Conservation (phyloP, 176 grass and related monocot genomes). For the Triticum urartu region DNA sequence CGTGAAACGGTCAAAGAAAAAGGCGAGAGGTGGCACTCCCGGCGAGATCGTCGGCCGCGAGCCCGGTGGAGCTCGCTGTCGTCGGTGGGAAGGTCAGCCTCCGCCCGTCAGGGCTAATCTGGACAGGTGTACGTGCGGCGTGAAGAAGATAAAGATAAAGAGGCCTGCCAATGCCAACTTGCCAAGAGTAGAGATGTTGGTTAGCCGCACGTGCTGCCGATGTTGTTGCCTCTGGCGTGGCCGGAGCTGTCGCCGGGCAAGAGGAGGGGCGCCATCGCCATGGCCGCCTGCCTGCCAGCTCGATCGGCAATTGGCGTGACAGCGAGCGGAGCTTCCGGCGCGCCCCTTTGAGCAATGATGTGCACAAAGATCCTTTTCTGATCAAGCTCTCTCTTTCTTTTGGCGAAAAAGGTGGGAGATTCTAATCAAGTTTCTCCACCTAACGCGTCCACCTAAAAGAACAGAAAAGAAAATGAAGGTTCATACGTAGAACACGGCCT, state of each 20-base stretch:
- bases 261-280: neutral
- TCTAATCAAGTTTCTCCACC: neutral
- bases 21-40: neutral
- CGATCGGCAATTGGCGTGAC: constrained; percentile 14
- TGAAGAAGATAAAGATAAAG: neutral
- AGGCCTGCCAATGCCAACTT: no score
- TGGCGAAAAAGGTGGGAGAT: neutral
- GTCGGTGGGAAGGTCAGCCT: neutral
- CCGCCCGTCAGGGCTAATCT: constrained; percentile 9
- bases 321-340: neutral
- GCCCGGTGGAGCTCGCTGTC: constrained; percentile 24
- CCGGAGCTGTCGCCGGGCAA: neutral
- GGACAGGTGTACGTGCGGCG: neutral
- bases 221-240: neutral
- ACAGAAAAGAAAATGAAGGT: neutral
- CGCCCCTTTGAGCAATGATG: neutral
- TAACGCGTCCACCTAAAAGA: neutral
- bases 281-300: constrained; percentile 27
- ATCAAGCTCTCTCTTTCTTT: neutral
- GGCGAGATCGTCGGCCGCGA: neutral
- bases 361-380: no score
- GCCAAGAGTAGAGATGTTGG: neutral
- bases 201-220: constrained; percentile 33
- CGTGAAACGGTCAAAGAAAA: constrained; percentile 21
- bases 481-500: neutral